Base-by-base conservation (phyloP, 2,329 filamentous ascomycete species). In the Ophiostoma fasciatum region DNA sequence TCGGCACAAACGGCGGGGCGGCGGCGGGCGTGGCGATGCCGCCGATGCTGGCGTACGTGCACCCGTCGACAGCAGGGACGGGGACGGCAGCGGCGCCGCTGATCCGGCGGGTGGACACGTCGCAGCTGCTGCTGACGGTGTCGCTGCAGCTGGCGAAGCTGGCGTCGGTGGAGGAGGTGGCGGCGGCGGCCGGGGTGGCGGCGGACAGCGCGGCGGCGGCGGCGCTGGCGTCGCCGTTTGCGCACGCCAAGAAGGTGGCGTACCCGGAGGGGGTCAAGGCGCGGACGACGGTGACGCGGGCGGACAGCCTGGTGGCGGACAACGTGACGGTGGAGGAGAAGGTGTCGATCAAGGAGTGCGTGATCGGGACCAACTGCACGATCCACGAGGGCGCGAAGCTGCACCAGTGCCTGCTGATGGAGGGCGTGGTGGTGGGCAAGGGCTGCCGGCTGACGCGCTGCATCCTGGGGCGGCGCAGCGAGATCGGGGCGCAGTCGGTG, bases 251-350 rank as follows among this genome's bases (percentile, higher is more conserved):
- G 43, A 94, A 94, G 56, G 68, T 94, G 35, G 80, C 83, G 2
- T 82, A 90, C 49, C 82, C 83, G 0, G 78, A 84, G 38, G 80
- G 80, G 18, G 76, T 96, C 23, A 83, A 85, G 37, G 66, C 74
- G 23, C 76, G 78, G 36, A 85, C 81, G 31, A 90, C 83, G 4
- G 81, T 96, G 38, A 85, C 82, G 15, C 74, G 78, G 47, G 68
- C 73, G 31, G 88, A 94, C 60, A 82, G 75, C 45, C 66, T 96
- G 3, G 72, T 96, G 26, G 88, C 74, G 1, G 82, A 88, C 39
- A 94, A 94, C 50, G 84, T 92, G 28, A 84, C 77, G 1, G 76
- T 96, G 0, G 82, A 88, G 50, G 82, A 88, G 48, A 88, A 88
- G 54, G 78, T 75, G 18, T 80, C 85, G n/a, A 81, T 98, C 59